A percentile compares a stretch with the other conserved stretches of the same genome.
Evolutionary conservation across 2,329 filamentous ascomycete genomes (phyloP).

Genomic region (Neurospora sp.): DNA sequence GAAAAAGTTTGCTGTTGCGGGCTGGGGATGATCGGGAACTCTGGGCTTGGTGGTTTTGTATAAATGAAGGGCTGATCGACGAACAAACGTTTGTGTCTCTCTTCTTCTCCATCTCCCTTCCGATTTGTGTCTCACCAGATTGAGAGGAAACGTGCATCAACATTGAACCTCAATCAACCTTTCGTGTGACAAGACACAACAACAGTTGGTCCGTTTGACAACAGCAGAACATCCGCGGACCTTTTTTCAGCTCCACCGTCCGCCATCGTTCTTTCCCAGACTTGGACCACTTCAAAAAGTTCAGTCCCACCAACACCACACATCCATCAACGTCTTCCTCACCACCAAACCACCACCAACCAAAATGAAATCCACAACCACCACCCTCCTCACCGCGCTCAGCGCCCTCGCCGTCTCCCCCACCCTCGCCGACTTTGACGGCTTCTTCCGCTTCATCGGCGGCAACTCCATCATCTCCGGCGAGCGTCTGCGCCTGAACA

Average conservation of each 20-base stretch:
- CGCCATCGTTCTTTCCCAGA: background rate
- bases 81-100: background rate
- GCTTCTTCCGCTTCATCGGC: slow-evolving; percentile 12
- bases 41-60: background rate
- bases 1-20: background rate
- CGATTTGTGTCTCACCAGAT: background rate
- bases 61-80: background rate
- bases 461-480: slow-evolving; percentile 6
- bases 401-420: background rate
- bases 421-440: slow-evolving; percentile 2
- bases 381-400: background rate
- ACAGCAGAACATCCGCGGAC: background rate
- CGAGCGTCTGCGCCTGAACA: slow-evolving; percentile 13
- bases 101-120: background rate
- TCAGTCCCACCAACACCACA: background rate
- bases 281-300: background rate
- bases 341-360: background rate
- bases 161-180: background rate
- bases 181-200: background rate
- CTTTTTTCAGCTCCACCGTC: background rate
- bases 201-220: background rate
- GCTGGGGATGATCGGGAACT: background rate
- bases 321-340: background rate
- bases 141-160: background rate
- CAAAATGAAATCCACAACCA: background rate